phyloP scores from a whole-genome alignment of 169 alveolate genomes.

The Theileria equi region DNA sequence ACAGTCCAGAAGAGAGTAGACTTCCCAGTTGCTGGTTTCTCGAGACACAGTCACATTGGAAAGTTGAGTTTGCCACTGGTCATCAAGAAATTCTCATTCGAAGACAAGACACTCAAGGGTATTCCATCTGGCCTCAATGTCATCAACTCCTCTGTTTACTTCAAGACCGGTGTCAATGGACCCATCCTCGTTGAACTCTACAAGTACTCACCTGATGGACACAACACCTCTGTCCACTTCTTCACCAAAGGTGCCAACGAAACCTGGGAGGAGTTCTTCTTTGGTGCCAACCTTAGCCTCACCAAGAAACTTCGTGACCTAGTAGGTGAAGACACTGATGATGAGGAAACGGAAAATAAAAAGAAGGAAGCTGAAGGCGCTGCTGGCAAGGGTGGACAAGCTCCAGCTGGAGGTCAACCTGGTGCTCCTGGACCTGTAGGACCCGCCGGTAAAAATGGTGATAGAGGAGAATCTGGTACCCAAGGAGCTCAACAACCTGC shows the following conservation, averaged over 20 bases:
- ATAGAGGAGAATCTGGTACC: too few species aligned
- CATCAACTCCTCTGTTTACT: slow-evolving; percentile 8
- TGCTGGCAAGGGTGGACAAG: neutral
- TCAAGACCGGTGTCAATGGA: slow-evolving; percentile 18
- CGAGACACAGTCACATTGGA: neutral
- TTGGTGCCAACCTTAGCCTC: too few species aligned
- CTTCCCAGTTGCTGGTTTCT: slow-evolving; percentile 4
- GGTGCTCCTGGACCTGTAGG: too few species aligned
- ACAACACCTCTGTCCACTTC: too few species aligned
- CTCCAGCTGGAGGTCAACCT: neutral
- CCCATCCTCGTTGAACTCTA: too few species aligned
- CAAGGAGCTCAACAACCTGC: too few species aligned
- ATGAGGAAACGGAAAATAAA: neutral
- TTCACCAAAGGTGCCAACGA: too few species aligned
- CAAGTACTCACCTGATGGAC: too few species aligned
- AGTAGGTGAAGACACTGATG: neutral
- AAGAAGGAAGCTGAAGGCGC: neutral
- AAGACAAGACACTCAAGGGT: neutral
- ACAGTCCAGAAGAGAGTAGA: neutral
- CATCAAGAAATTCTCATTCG: neutral
- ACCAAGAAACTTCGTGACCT: too few species aligned
- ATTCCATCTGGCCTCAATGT: neutral
- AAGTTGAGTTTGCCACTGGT: neutral
- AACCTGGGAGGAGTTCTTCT: too few species aligned
- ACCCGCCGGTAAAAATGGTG: too few species aligned